Percentiles rank a stretch among this genome's conserved stretches.
phyloP scores from a whole-genome alignment of 192 early-diverging fungal genomes.

The Coemansia sp. region DNA sequence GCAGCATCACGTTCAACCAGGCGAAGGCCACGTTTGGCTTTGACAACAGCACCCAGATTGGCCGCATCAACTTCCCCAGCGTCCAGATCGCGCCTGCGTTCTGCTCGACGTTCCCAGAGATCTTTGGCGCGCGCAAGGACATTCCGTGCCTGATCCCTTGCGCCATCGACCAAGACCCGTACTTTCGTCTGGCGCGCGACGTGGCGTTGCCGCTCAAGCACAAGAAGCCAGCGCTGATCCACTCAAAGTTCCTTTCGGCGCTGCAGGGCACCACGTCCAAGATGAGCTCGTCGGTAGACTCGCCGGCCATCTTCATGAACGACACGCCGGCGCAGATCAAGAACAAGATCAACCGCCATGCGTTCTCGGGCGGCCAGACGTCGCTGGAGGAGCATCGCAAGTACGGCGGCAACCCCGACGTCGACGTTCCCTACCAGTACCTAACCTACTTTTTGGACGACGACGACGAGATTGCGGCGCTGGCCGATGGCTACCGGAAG shows the following conservation, averaged over 20 bases:
- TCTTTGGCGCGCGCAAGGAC: slow-evolving; percentile 86
- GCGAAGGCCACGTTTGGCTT: slow-evolving; percentile 93
- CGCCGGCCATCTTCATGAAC: slow-evolving; percentile 87
- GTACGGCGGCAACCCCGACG: slow-evolving; percentile 85
- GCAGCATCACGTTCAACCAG: slow-evolving; percentile 74
- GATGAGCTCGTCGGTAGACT: slow-evolving; percentile 88
- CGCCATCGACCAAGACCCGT: slow-evolving; percentile 99
- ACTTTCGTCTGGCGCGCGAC: slow-evolving; percentile 96
- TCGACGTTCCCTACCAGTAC: slow-evolving; percentile 96
- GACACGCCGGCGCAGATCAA: slow-evolving; percentile 92
- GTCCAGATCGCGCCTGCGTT: slow-evolving; percentile 94
- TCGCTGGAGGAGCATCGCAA: slow-evolving; percentile 78
- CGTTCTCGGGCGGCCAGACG: slow-evolving; percentile 89
- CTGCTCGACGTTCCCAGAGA: slow-evolving; percentile 91
- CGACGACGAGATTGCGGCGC: slow-evolving; percentile 75
- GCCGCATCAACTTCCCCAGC: slow-evolving; percentile 90
- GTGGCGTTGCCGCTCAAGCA: slow-evolving; percentile 89
- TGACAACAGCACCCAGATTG: slow-evolving; percentile 79
- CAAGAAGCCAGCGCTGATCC: slow-evolving; percentile 91
- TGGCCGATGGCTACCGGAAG: slow-evolving; percentile 69
- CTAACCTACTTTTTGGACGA: slow-evolving; percentile 91
- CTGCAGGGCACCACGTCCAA: slow-evolving; percentile 86
- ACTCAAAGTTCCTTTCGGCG: slow-evolving; percentile 93
- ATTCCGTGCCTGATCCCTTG: slow-evolving; percentile 97
- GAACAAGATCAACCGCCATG: slow-evolving; percentile 95